Percentiles rank a stretch among this genome's conserved stretches.
Conservation (phyloP, 805 yeast genomes). For the Ogataea naganishii region DNA sequence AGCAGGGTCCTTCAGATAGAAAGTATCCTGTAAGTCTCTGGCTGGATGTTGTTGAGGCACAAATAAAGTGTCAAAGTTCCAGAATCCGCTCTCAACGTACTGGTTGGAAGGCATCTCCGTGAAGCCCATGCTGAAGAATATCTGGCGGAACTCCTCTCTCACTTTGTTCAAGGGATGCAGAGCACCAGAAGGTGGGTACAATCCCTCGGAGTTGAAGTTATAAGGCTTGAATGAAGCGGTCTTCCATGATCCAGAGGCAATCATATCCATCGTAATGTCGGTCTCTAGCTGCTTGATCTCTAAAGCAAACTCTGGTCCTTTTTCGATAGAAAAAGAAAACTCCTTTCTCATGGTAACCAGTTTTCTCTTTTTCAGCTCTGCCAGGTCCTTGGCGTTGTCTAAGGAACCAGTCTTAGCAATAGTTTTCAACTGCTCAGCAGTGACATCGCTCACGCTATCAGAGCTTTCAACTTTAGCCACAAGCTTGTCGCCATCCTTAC, state of each 20-base stretch:
- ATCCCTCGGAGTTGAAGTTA: constrained; percentile 94
- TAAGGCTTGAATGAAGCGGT: constrained; percentile 83
- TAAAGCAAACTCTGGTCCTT: constrained; percentile 79
- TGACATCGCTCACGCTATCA: constrained; percentile 52
- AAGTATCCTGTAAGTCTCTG: constrained; percentile 97
- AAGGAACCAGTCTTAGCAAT: constrained; percentile 50
- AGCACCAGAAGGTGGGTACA: constrained; percentile 80
- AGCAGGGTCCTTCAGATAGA: constrained; percentile 90
- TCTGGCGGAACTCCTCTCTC: constrained; percentile 95
- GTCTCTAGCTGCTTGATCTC: constrained; percentile 80
- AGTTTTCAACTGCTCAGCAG: constrained; percentile 53
- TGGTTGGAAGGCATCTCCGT: constrained; percentile 98
- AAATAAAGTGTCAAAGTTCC: constrained; percentile 95
- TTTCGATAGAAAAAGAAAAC: constrained; percentile 64
- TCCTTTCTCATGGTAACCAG: constrained; percentile 62
- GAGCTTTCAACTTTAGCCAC: constrained; percentile 46
- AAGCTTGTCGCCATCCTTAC: constrained; percentile 76
- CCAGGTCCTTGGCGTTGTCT: constrained; percentile 54
- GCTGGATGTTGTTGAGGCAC: constrained; percentile 99
- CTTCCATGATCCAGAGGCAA: constrained; percentile 75
- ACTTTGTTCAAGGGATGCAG: constrained; percentile 95
- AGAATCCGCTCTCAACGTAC: constrained; percentile 96
- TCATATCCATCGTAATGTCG: constrained; percentile 92
- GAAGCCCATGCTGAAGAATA: constrained; percentile 96
- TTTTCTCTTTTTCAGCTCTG: constrained; percentile 92